Evolutionary conservation across 2,329 filamentous ascomycete species (phyloP), one percentile per base, ranked within the genome.

Genomic region (Fusarium tanahbumbuense): DNA sequence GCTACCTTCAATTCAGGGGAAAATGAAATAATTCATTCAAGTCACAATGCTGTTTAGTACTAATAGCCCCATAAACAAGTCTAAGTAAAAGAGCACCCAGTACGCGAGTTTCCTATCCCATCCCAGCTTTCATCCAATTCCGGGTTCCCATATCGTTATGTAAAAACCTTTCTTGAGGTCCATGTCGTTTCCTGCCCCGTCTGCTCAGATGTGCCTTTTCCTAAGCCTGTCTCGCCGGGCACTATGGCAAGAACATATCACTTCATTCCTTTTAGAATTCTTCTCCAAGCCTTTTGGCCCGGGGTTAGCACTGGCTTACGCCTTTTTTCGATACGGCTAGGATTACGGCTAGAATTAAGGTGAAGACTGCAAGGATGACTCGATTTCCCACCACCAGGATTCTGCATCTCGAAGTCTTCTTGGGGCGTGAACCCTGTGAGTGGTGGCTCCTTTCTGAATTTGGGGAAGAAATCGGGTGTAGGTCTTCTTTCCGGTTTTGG

Each of bases 251-350:
- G 32, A 18, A 18, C 16, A 18, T 34, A 5, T 34, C 8, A 16
- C 8, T 5, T 34, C 32, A 0, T 34, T 34, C 15, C 18, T 9
- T 34, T 34, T 2, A 7, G 8, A 9, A 34, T 34, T 8, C 16
- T 34, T 2, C 16, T 34, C 32, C 2, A 34, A 0, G 0, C 32
- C 0, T n/a, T 37, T n/a, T 37, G 34, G 3, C 34, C 0, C 34
- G 0, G 0, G 34, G 34, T n/a, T 0, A 37, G 3, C 34, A 0
- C 34, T 37, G 10, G 9, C 34, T 37, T 37, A n/a, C 1, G 34
- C 18, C 18, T 37, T 37, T 37, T 37, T 0, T 37, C 34, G 18
- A 37, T 4, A 37, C 18, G 18, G 6, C 34, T 12, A n/a, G n/a
- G n/a, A n/a, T n/a, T n/a, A n/a, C n/a, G n/a, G n/a, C n/a, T n/a